These are phyloP conservation scores for Fraxinus albicans DNA, from an alignment of 305 asterid species.

Conservation along the genomic window DNA sequence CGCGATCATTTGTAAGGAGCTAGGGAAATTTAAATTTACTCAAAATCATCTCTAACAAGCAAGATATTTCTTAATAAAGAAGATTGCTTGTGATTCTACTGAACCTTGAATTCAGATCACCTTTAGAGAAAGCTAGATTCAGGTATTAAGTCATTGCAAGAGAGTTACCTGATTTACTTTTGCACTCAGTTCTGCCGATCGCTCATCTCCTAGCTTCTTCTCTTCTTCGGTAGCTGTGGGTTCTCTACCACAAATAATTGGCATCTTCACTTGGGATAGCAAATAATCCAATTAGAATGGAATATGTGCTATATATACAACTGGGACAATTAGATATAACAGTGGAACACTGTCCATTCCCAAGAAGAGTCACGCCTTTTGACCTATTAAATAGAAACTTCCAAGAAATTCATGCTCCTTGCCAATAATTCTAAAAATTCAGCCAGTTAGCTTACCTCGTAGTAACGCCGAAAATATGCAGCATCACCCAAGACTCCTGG, in stretches of 20 bases:
- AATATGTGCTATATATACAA: constrained; percentile 11
- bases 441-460: constrained; percentile 63
- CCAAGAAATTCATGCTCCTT: constrained; percentile 4
- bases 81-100: constrained; percentile 20
- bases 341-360: constrained; percentile 15
- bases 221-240: constrained; percentile 83
- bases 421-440: constrained; percentile 18
- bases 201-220: constrained; percentile 78
- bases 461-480: constrained; percentile 81
- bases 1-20: constrained; percentile 22
- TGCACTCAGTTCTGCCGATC: constrained; percentile 83
- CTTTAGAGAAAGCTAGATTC: constrained; percentile 11
- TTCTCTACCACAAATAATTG: constrained; percentile 92
- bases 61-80: constrained; percentile 13
- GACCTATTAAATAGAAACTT: background rate
- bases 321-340: constrained; percentile 17
- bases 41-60: constrained; percentile 13
- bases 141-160: constrained; percentile 13
- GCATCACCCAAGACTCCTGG: constrained; percentile 95
- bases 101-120: constrained; percentile 10
- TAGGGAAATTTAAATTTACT: constrained; percentile 14
- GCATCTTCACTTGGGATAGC: constrained; percentile 47
- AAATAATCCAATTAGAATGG: constrained; percentile 25
- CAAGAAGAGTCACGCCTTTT: constrained; percentile 3
- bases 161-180: constrained; percentile 88